Evolutionary conservation across 1,284 basidiomycete species (phyloP).

Genomic region (Cryptococcus neoformans): DNA sequence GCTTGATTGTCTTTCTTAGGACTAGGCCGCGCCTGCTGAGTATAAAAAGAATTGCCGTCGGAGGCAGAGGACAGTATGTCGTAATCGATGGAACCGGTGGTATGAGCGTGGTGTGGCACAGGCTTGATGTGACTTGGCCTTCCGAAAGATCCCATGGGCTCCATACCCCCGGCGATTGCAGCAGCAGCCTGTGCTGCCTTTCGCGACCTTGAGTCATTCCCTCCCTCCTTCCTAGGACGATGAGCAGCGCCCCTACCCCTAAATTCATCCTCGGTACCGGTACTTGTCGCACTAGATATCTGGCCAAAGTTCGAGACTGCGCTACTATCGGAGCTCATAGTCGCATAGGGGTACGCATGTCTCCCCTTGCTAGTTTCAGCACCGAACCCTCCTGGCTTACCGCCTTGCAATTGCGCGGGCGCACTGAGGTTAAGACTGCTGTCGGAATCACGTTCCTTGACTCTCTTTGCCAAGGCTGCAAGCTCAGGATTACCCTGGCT

Average conservation of each 20-base stretch:
- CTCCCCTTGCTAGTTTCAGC: not conserved
- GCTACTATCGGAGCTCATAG: conserved; percentile 18
- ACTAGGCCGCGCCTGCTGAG: not conserved
- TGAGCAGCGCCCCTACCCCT: not conserved
- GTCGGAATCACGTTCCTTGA: conserved; percentile 40
- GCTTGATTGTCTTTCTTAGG: not conserved
- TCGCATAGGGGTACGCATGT: conserved; percentile 5
- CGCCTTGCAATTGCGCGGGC: conserved; percentile 45
- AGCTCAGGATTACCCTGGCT: conserved; percentile 47
- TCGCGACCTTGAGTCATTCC: conserved; percentile 11
- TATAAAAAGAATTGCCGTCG: not conserved
- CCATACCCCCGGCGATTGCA: conserved; percentile 26
- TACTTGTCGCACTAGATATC: conserved; percentile 25
- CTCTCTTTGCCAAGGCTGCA: conserved; percentile 41
- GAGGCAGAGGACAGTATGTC: not conserved
- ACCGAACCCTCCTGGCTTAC: conserved; percentile 7
- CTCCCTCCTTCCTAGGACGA: not conserved
- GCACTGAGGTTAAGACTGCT: conserved; percentile 39
- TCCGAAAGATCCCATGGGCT: conserved; percentile 34
- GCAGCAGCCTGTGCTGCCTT: conserved; percentile 32
- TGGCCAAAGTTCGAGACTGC: conserved; percentile 17
- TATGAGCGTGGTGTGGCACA: not conserved
- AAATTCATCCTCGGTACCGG: conserved; percentile 22
- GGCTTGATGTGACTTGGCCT: conserved; percentile 11
- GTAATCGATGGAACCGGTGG: not conserved